phyloP scores from a whole-genome alignment of 768 basidiomycete species.

The Leucogyrophana mollusca region DNA sequence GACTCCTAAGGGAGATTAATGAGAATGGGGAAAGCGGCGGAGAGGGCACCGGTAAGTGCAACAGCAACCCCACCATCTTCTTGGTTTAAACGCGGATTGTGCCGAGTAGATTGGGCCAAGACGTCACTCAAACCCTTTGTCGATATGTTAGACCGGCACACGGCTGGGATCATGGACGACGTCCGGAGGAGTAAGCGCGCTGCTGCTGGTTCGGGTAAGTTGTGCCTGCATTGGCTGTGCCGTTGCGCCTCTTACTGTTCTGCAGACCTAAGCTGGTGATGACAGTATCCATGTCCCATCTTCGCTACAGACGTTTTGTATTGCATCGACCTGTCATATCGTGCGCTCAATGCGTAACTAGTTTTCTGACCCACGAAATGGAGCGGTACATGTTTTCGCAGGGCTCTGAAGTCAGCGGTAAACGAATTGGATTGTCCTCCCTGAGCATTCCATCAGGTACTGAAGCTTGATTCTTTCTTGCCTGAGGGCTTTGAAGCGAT shows the following conservation, averaged over 20 bases:
- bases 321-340: no score
- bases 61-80: not conserved
- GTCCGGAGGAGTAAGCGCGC: conserved; percentile 21
- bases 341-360: no score
- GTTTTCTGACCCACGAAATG: no score
- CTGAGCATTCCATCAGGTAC: no score
- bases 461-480: no score
- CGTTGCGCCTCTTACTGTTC: not conserved
- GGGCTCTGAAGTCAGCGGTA: no score
- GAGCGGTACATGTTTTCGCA: no score
- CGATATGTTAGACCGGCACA: conserved; percentile 82
- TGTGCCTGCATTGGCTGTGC: no score
- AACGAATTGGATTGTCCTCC: no score
- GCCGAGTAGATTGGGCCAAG: conserved; percentile 67
- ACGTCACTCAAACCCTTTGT: conserved; percentile 90
- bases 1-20: conserved; percentile 82
- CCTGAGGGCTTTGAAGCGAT: no score
- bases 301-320: no score
- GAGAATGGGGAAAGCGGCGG: conserved; percentile 34
- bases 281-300: no score
- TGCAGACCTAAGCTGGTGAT: conserved; percentile 27
- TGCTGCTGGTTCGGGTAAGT: not conserved
- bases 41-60: conserved; percentile 47
- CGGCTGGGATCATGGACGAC: conserved; percentile 30
- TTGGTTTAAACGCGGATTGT: conserved; percentile 4